Conservation (phyloP, 257 asterid genomes). For the Fraxinus anomala region DNA sequence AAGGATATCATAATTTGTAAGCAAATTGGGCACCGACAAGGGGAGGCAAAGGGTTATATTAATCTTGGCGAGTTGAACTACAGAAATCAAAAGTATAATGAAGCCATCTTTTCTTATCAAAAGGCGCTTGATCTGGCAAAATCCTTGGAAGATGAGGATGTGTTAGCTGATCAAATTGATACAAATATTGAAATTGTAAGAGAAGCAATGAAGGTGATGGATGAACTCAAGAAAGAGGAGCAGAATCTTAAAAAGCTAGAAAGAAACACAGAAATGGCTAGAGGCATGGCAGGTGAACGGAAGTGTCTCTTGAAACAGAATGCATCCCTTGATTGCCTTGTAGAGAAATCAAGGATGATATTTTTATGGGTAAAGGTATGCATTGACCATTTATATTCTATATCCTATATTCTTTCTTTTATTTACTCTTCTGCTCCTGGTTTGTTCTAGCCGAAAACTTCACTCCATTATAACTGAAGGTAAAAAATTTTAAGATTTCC, state of each 20-base stretch:
- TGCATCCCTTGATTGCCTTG: conserved; percentile 63
- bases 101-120: conserved; percentile 71
- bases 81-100: conserved; percentile 64
- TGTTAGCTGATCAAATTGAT: conserved; percentile 55
- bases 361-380: conserved; percentile 71
- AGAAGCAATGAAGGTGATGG: conserved; percentile 64
- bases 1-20: conserved; percentile 74
- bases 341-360: conserved; percentile 75
- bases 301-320: conserved; percentile 67
- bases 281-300: conserved; percentile 71
- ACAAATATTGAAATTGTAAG: conserved; percentile 63
- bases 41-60: conserved; percentile 92
- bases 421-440: conserved; percentile 9
- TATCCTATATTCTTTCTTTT: conserved; percentile 20
- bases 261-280: conserved; percentile 56
- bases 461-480: not conserved
- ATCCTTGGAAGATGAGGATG: conserved; percentile 86
- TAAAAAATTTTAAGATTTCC: conserved; percentile 15
- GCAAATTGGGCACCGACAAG: conserved; percentile 76
- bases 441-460: conserved; percentile 20
- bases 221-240: conserved; percentile 67
- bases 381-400: conserved; percentile 2
- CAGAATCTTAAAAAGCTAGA: conserved; percentile 76
- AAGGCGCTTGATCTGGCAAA: conserved; percentile 80
- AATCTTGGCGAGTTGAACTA: conserved; percentile 84